These are phyloP conservation scores for Lactifluus echinatus DNA, from an alignment of 768 basidiomycete genomes.

Conservation along the genomic window DNA sequence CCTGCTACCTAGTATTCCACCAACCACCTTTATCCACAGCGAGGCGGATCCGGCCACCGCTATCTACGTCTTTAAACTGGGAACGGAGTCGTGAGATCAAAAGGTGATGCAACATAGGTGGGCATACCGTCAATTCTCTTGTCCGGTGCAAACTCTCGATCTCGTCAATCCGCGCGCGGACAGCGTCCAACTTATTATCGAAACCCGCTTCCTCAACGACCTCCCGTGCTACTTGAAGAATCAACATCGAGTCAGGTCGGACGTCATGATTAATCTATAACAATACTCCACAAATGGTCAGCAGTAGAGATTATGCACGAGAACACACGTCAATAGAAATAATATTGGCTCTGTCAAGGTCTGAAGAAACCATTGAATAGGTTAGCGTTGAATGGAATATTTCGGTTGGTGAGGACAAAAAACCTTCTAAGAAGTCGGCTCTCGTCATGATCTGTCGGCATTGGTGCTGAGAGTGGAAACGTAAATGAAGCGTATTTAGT, in stretches of 20 bases:
- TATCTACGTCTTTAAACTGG: constrained; percentile 36
- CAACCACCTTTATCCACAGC: constrained; percentile 50
- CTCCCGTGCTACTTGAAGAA: constrained; percentile 61
- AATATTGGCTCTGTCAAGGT: constrained; percentile 61
- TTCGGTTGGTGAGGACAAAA: constrained; percentile 17
- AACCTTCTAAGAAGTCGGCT: constrained; percentile 73
- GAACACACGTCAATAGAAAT: constrained; percentile 66
- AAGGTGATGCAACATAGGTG: neutral
- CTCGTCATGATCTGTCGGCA: constrained; percentile 80
- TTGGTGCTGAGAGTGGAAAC: constrained; percentile 37
- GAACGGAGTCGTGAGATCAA: constrained; percentile 5
- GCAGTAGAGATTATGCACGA: neutral
- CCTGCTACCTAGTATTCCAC: constrained; percentile 22
- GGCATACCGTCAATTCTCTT: constrained; percentile 56
- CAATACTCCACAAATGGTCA: neutral
- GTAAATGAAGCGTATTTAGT: neutral
- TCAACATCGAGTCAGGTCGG: constrained; percentile 70
- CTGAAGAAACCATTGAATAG: constrained; percentile 26
- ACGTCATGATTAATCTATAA: constrained; percentile 64
- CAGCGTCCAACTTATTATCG: constrained; percentile 64
- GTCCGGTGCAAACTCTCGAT: constrained; percentile 82
- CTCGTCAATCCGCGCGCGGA: constrained; percentile 71
- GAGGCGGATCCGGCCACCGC: constrained; percentile 36
- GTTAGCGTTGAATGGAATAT: neutral
- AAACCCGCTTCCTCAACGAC: constrained; percentile 71